A percentile compares a stretch with the other conserved stretches of the same genome.
phyloP scores from a whole-genome alignment of 2,329 filamentous ascomycete species.

The Pseudopithomyces chartarum region DNA sequence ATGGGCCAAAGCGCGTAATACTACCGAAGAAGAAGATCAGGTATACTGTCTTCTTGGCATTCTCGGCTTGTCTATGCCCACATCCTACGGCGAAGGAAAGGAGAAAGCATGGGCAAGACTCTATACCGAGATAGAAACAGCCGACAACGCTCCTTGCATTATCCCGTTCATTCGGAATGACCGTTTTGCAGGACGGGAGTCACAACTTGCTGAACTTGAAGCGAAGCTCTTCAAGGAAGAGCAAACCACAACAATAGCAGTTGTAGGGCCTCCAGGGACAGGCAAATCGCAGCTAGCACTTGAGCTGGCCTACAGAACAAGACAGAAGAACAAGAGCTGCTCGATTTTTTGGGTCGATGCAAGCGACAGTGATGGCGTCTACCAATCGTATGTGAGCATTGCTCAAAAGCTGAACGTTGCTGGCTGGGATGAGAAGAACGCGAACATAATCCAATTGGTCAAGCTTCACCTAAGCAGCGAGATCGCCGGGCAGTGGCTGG shows the following conservation, averaged over 20 bases:
- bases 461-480: slow-evolving; percentile 14
- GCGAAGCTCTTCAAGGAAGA: slow-evolving; percentile 18
- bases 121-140: neutral
- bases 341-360: slow-evolving; percentile 50
- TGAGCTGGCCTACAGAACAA: neutral
- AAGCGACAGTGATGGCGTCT: slow-evolving; percentile 44
- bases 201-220: slow-evolving; percentile 32
- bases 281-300: neutral
- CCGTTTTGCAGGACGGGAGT: slow-evolving; percentile 27
- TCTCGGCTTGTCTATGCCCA: slow-evolving; percentile 19
- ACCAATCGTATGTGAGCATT: slow-evolving; percentile 39
- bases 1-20: slow-evolving; percentile 25
- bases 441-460: slow-evolving; percentile 17
- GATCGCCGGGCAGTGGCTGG: slow-evolving; percentile 7
- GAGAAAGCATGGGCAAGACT: neutral
- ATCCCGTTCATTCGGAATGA: slow-evolving; percentile 33
- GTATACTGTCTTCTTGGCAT: slow-evolving; percentile 28
- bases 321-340: neutral
- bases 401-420: slow-evolving; percentile 34
- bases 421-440: slow-evolving; percentile 16
- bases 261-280: neutral
- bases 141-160: slow-evolving; percentile 18
- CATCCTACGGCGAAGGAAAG: neutral
- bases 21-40: slow-evolving; percentile 28
- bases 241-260: neutral